Evolutionary conservation across 176 grass and related monocot species (phyloP), one percentile per base, ranked within the genome.

Genomic region (Aegilops longissima): DNA sequence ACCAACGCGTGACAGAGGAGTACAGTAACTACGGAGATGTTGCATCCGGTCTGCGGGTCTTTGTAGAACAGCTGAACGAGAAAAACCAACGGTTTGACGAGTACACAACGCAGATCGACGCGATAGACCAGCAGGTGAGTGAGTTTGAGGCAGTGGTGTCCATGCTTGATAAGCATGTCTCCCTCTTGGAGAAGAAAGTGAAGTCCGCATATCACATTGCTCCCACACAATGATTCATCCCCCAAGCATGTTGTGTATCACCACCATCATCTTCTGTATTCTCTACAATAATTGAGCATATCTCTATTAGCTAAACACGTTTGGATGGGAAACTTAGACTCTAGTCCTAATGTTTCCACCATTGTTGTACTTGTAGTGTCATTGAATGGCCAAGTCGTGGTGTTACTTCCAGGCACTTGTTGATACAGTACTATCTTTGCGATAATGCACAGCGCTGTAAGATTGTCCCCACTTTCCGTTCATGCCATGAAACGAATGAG

Each of bases 131-230:
- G 25, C 94, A 94, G 70, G 94, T 99, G 25, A 88, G 90, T 5
- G 97, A 99, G 77, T 99, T 99, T 59, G 97, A 99, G 83, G 92
- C 92, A 16, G 92, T 96, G 62, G 88, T 96, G 38, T 99, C 94
- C 1, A 90, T 94, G 94, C 97, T 99, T 12, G 90, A 96, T 81
- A 94, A 93, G 73, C 90, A 94, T 71, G 92, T 95, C 17, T 88
- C 90, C 83, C 77, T 93, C 38, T 77, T 99, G 67, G 94, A 99
- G 66, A 99, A 93, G 85, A 99, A 96, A 91, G 90, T 96, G 3
- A 87, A 84, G 75, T 94, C 87, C 34, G 82, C 86, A 10, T 93
- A 94, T 83, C 83, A 66, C 47, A 77, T 84, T 73, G 38, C 80
- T 21, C 77, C 90, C 36, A 79, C 86, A 31, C 77, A 85, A 71